These are phyloP conservation scores for Pythium rishiriense DNA, from an alignment of 352 stramenopile genomes.

Conservation along the genomic window DNA sequence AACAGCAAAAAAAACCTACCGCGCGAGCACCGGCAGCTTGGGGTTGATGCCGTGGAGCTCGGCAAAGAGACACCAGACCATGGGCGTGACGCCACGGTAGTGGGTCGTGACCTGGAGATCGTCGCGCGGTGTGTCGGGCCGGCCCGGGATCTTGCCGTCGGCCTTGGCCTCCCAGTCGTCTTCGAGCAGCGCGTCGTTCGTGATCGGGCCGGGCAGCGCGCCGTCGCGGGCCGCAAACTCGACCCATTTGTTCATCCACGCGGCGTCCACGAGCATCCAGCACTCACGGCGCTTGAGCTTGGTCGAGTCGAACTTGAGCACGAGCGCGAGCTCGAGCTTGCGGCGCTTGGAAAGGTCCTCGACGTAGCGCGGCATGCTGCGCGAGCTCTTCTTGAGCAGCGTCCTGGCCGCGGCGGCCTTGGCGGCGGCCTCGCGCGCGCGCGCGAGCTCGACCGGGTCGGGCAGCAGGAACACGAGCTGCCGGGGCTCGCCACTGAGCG, in stretches of 20 bases:
- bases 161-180: conserved; percentile 47
- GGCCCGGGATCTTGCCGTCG: conserved; percentile 27
- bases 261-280: conserved; percentile 61
- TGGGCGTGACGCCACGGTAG: conserved; percentile 72
- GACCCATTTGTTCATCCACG: conserved; percentile 72
- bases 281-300: conserved; percentile 66
- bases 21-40: conserved; percentile 39
- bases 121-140: conserved; percentile 40
- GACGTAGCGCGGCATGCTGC: conserved; percentile 33
- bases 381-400: conserved; percentile 24
- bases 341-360: conserved; percentile 57
- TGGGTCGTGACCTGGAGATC: conserved; percentile 50
- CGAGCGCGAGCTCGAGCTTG: conserved; percentile 53
- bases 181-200: conserved; percentile 54
- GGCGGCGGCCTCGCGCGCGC: neutral
- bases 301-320: conserved; percentile 56
- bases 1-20: conserved; percentile 12
- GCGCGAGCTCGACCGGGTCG: conserved; percentile 5
- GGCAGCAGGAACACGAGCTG: conserved; percentile 52
- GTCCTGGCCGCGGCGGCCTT: neutral
- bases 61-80: conserved; percentile 68
- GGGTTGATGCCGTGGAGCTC: conserved; percentile 56
- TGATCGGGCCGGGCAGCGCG: conserved; percentile 51
- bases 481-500: conserved; percentile 33
- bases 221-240: conserved; percentile 48